Conservation (phyloP, 768 basidiomycete genomes). For the Hygrophorus russula region DNA sequence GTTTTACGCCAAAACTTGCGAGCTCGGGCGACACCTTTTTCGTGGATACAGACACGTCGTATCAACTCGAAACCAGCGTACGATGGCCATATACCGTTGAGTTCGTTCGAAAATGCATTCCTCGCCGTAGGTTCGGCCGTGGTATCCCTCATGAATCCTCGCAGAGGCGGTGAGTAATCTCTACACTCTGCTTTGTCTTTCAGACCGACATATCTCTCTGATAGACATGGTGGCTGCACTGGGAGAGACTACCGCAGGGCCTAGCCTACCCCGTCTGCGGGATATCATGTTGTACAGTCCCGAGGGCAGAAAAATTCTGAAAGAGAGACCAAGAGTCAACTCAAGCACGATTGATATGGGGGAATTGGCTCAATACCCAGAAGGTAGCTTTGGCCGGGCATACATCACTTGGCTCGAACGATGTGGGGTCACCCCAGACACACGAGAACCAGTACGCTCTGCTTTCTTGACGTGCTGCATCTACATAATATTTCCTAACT, state of each 20-base stretch:
- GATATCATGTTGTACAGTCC: slow-evolving; percentile 66
- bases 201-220: background rate
- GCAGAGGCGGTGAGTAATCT: slow-evolving; percentile 61
- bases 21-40: no score
- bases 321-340: slow-evolving; percentile 75
- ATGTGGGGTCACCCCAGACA: slow-evolving; percentile 88
- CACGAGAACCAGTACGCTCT: slow-evolving; percentile 66
- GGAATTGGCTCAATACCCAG: slow-evolving; percentile 50
- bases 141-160: slow-evolving; percentile 71
- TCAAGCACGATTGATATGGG: slow-evolving; percentile 66
- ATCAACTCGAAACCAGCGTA: slow-evolving; percentile 36
- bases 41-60: background rate
- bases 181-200: background rate
- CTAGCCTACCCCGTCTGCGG: slow-evolving; percentile 63
- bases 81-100: slow-evolving; percentile 74
- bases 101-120: slow-evolving; percentile 72
- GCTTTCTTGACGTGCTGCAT: background rate
- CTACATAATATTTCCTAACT: background rate
- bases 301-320: slow-evolving; percentile 79
- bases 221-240: slow-evolving; percentile 92
- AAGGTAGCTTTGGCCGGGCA: slow-evolving; percentile 76
- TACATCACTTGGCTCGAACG: slow-evolving; percentile 87
- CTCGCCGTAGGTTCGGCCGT: slow-evolving; percentile 80
- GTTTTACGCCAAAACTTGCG: no score
- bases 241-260: slow-evolving; percentile 85